phyloP scores from a whole-genome alignment of 805 yeast genomes.

The Diddensiella santjacobensis region DNA sequence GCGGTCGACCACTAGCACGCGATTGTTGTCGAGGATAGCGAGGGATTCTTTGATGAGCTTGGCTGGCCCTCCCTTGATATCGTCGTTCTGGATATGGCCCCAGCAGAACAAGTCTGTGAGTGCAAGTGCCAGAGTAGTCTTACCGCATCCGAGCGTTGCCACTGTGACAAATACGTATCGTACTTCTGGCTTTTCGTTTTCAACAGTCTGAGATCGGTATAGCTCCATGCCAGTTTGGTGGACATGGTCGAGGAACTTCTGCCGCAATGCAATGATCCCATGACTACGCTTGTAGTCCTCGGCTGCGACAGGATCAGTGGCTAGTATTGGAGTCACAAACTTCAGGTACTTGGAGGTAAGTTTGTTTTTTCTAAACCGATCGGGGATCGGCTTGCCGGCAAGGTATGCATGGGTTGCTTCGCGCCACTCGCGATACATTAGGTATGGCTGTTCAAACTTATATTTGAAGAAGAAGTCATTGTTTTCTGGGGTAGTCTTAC shows the following conservation, averaged over 20 bases:
- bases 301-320: conserved; percentile 43
- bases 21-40: conserved; percentile 36
- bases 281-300: conserved; percentile 50
- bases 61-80: conserved; percentile 28
- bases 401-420: conserved; percentile 72
- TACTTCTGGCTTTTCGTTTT: conserved; percentile 5
- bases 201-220: conserved; percentile 37
- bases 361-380: conserved; percentile 17
- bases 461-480: conserved; percentile 78
- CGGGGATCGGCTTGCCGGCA: conserved; percentile 20
- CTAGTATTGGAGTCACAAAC: conserved; percentile 58
- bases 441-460: conserved; percentile 93
- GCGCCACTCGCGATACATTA: conserved; percentile 85
- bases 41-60: conserved; percentile 24
- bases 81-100: conserved; percentile 81
- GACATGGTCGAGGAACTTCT: conserved; percentile 51
- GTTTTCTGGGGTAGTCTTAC: conserved; percentile 35
- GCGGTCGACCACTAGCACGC: conserved; percentile 70
- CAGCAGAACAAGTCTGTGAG: conserved; percentile 58
- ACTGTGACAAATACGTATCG: conserved; percentile 68
- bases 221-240: conserved; percentile 54
- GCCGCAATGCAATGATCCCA: conserved; percentile 73
- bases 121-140: conserved; percentile 74
- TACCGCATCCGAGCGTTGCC: conserved; percentile 93
- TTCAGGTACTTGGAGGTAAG: conserved; percentile 54